phyloP scores from a whole-genome alignment of 495 filamentous ascomycete species.

The Podospora didyma region DNA sequence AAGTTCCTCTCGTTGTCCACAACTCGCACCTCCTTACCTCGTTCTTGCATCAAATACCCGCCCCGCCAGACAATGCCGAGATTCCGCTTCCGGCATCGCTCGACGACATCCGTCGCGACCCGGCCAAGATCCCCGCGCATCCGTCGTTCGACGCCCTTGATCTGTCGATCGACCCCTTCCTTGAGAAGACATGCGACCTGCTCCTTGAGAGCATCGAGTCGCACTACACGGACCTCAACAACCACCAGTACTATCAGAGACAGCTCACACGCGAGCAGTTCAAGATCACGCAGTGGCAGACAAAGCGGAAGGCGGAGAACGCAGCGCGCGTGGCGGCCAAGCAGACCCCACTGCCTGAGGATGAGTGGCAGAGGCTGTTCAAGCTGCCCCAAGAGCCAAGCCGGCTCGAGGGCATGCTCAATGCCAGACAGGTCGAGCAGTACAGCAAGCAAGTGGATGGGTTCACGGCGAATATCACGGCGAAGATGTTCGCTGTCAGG shows the following conservation, averaged over 20 bases:
- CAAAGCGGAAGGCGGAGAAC: slow-evolving; percentile 94
- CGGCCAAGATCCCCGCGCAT: slow-evolving; percentile 59
- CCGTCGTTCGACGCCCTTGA: slow-evolving; percentile 88
- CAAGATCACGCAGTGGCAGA: slow-evolving; percentile 94
- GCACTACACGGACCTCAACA: slow-evolving; percentile 98
- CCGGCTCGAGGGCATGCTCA: slow-evolving; percentile 86
- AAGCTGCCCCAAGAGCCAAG: slow-evolving; percentile 94
- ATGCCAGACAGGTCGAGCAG: slow-evolving; percentile 93
- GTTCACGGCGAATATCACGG: slow-evolving; percentile 84
- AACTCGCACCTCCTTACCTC: slow-evolving; percentile 96
- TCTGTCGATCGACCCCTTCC: slow-evolving; percentile 91
- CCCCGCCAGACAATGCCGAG: slow-evolving; percentile 53
- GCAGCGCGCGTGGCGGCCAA: slow-evolving; percentile 77
- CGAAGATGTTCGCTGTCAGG: slow-evolving; percentile 98
- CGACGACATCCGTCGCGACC: slow-evolving; percentile 60
- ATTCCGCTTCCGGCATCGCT: slow-evolving; percentile 71
- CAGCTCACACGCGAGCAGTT: slow-evolving; percentile 91
- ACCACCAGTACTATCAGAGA: slow-evolving; percentile 96
- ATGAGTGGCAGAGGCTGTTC: slow-evolving; percentile 97
- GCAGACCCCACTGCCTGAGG: slow-evolving; percentile 84
- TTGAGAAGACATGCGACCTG: slow-evolving; percentile 97
- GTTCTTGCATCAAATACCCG: slow-evolving; percentile 80
- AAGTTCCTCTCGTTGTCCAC: slow-evolving; percentile 88
- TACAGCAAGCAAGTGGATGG: slow-evolving; percentile 96
- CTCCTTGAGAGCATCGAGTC: slow-evolving; percentile 94